A percentile compares a stretch with the other conserved stretches of the same genome.
Conservation (phyloP, 139 green algal species). For the Trebouxia sp. region DNA sequence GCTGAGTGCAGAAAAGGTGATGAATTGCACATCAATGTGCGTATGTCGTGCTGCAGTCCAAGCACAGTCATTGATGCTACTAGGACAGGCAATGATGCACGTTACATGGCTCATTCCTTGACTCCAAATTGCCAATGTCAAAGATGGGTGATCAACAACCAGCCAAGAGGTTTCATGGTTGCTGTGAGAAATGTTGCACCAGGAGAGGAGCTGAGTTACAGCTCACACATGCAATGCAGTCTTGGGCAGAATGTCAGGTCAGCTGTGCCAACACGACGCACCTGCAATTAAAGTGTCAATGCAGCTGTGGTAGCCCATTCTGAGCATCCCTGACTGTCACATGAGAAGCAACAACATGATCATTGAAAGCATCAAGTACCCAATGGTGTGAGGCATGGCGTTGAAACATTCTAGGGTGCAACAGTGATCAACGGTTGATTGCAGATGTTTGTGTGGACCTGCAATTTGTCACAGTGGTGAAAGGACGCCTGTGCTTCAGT, state of each 20-base stretch:
- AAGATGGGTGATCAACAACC: conserved; percentile 8
- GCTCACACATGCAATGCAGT: background rate
- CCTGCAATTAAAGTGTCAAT: background rate
- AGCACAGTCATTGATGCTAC: conserved; percentile 11
- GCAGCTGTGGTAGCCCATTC: too few species aligned
- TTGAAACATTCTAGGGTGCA: too few species aligned
- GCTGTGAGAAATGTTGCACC: background rate
- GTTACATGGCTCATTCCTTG: background rate
- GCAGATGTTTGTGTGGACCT: conserved; percentile 5
- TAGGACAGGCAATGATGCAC: background rate
- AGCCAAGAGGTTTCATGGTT: background rate
- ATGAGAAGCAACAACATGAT: too few species aligned
- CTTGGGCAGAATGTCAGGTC: background rate
- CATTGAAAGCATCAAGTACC: too few species aligned
- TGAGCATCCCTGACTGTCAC: too few species aligned
- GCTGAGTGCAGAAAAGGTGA: background rate
- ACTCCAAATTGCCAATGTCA: conserved; percentile 1
- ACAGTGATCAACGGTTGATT: too few species aligned
- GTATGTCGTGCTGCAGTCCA: background rate
- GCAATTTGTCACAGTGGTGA: background rate
- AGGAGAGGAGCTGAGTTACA: conserved; percentile 2
- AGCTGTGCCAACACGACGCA: background rate
- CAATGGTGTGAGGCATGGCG: too few species aligned
- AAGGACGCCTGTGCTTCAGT: background rate
- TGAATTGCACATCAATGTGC: too few species aligned